These are phyloP conservation scores for Gorgonomyces haynaldii DNA, from an alignment of 192 early-diverging fungal species.

Conservation along the genomic window DNA sequence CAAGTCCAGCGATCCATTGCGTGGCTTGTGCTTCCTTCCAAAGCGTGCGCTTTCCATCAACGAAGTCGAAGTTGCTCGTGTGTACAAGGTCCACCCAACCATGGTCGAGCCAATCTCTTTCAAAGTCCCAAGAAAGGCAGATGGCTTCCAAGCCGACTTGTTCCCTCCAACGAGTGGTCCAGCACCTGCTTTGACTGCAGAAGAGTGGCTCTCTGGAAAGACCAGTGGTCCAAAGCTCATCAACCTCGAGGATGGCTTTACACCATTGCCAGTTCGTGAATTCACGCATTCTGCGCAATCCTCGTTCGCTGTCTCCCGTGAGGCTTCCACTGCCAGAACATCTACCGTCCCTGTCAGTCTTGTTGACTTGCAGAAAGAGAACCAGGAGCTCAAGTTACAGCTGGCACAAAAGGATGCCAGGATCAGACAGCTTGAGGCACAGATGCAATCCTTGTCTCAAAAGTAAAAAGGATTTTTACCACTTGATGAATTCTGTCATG, in stretches of 20 bases:
- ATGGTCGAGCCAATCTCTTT: conserved; percentile 93
- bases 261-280: conserved; percentile 53
- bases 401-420: conserved; percentile 58
- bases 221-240: conserved; percentile 69
- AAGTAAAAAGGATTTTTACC: too few relatives aligned
- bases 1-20: conserved; percentile 81
- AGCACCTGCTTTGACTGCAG: conserved; percentile 72
- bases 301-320: conserved; percentile 30
- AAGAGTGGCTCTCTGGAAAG: conserved; percentile 87
- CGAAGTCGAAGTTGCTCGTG: conserved; percentile 84
- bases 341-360: neutral
- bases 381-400: conserved; percentile 68
- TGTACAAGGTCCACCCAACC: conserved; percentile 84
- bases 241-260: conserved; percentile 57
- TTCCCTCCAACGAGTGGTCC: conserved; percentile 79
- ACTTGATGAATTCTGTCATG: conserved; percentile 68
- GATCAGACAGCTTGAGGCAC: conserved; percentile 69
- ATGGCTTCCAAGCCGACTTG: conserved; percentile 92
- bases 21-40: conserved; percentile 86
- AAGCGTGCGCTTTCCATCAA: conserved; percentile 79
- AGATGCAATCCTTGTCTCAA: conserved; percentile 42
- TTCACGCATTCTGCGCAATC: conserved; percentile 69
- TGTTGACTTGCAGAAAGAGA: conserved; percentile 58
- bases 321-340: conserved; percentile 9
- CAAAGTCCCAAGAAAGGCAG: conserved; percentile 87